These are phyloP conservation scores for Leccinum griseonigrum DNA, from an alignment of 1,284 basidiomycete species.

Conservation along the genomic window DNA sequence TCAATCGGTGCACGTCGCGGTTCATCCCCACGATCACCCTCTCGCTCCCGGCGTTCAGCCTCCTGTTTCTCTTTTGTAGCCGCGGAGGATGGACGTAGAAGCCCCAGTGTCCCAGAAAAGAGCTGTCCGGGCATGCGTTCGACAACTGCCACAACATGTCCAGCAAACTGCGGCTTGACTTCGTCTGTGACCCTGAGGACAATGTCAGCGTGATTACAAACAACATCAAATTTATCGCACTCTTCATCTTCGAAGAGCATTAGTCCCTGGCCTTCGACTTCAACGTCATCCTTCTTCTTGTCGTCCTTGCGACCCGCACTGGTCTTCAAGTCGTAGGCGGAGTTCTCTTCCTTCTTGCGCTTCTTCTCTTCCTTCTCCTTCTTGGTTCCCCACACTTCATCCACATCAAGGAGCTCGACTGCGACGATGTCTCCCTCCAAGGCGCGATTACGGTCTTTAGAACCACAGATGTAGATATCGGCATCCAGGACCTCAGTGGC, in stretches of 20 bases:
- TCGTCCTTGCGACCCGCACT: constrained; percentile 85
- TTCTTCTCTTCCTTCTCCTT: constrained; percentile 99
- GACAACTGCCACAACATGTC: constrained; percentile 97
- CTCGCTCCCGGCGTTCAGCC: constrained; percentile 93
- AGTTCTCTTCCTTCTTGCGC: constrained; percentile 98
- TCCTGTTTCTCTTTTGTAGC: constrained; percentile 99
- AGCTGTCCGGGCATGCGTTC: constrained; percentile 99
- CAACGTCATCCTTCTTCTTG: constrained; percentile 99
- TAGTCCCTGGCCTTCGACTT: constrained; percentile 97
- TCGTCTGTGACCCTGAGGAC: constrained; percentile 85
- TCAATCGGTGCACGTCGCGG: constrained; percentile 74
- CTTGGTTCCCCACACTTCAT: constrained; percentile 99
- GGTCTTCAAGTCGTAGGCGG: constrained; percentile 82
- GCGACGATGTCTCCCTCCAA: constrained; percentile 99
- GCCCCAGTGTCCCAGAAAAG: constrained; percentile 95
- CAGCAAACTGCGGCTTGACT: constrained; percentile 92
- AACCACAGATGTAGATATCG: constrained; percentile 98
- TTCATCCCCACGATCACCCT: constrained; percentile 85
- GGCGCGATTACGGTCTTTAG: constrained; percentile 98
- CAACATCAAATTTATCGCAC: constrained; percentile 41
- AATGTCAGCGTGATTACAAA: constrained; percentile 9
- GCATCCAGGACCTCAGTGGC: constrained; percentile 98
- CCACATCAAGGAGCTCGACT: constrained; percentile 95
- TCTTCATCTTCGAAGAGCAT: constrained; percentile 98
- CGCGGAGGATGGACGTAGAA: constrained; percentile 94